Percentiles rank a stretch among this genome's conserved stretches.
Evolutionary conservation across 2,329 filamentous ascomycete genomes (phyloP).

Genomic region (Exophiala sideris): DNA sequence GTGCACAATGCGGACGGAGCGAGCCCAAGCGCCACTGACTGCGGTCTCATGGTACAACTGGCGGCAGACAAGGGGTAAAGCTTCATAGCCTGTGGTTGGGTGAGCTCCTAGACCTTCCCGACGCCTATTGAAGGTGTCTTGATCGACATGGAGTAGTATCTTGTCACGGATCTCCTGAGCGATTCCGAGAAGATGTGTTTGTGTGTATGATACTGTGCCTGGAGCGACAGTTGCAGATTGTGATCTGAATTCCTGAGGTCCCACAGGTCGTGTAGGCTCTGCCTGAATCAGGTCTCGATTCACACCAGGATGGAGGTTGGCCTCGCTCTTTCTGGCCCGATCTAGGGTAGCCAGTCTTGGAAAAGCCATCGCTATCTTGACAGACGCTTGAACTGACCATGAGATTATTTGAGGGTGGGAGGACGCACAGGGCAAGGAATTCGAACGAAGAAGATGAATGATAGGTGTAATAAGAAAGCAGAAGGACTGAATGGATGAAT

Average conservation of each 20-base stretch:
- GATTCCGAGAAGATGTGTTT: conserved; percentile 16
- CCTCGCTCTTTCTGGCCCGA: too few species aligned
- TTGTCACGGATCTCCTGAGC: conserved; percentile 20
- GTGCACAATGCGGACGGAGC: conserved; percentile 6
- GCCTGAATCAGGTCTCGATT: not conserved
- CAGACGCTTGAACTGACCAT: too few species aligned
- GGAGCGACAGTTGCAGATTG: not conserved
- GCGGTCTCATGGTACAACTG: conserved; percentile 18
- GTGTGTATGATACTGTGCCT: conserved; percentile 1
- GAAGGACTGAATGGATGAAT: too few species aligned
- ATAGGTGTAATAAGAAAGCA: too few species aligned
- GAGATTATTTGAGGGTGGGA: too few species aligned
- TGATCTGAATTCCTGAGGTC: not conserved
- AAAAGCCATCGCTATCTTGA: too few species aligned
- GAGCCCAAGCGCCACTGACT: not conserved
- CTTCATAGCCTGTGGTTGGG: conserved; percentile 8
- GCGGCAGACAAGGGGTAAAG: conserved; percentile 11
- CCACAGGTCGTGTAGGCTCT: not conserved
- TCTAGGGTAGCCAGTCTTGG: too few species aligned
- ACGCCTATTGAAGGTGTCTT: not conserved
- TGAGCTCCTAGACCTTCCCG: conserved; percentile 1
- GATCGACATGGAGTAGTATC: conserved; percentile 1
- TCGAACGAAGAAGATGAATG: too few species aligned
- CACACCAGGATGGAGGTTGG: too few species aligned
- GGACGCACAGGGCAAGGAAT: too few species aligned